Evolutionary conservation across 768 basidiomycete genomes (phyloP).

Genomic region (Lactarius psammicola): DNA sequence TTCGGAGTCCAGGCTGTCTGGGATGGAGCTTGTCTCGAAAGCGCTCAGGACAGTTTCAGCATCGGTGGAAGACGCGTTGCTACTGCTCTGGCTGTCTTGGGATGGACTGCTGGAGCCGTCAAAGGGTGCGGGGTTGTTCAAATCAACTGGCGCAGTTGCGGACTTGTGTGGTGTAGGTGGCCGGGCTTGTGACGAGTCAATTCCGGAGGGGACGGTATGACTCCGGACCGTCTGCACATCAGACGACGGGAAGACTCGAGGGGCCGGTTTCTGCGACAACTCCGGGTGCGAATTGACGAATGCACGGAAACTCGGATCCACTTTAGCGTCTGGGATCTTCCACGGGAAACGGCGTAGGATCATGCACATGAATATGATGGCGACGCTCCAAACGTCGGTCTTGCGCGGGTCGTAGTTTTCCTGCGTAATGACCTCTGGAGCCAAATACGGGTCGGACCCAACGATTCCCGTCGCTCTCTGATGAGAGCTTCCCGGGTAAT

Average conservation of each 20-base stretch:
- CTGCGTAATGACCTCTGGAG: slow-evolving; percentile 86
- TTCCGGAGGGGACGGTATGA: neutral
- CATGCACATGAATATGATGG: slow-evolving; percentile 99
- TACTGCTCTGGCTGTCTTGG: slow-evolving; percentile 22
- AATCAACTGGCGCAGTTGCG: slow-evolving; percentile 5
- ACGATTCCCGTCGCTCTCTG: slow-evolving; percentile 85
- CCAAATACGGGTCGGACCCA: slow-evolving; percentile 97
- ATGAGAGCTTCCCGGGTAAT: slow-evolving; percentile 88
- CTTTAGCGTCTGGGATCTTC: slow-evolving; percentile 96
- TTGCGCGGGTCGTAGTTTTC: slow-evolving; percentile 92
- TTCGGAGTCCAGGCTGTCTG: slow-evolving; percentile 18
- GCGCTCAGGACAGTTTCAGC: slow-evolving; percentile 15
- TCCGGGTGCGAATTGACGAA: slow-evolving; percentile 95
- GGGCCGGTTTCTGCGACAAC: slow-evolving; percentile 45
- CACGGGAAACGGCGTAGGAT: slow-evolving; percentile 95
- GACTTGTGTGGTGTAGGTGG: slow-evolving; percentile 13
- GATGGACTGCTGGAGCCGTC: slow-evolving; percentile 15
- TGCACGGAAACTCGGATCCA: slow-evolving; percentile 85
- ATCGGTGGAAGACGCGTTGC: slow-evolving; percentile 13
- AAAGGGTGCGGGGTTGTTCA: slow-evolving; percentile 22
- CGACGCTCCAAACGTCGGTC: slow-evolving; percentile 98
- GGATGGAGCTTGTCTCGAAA: slow-evolving; percentile 17
- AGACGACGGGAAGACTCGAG: slow-evolving; percentile 13
- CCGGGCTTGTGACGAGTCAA: neutral
- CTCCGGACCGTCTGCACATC: neutral